Evolutionary conservation across 306 rosid species (phyloP).

Genomic region (Canavalia ensiformis): DNA sequence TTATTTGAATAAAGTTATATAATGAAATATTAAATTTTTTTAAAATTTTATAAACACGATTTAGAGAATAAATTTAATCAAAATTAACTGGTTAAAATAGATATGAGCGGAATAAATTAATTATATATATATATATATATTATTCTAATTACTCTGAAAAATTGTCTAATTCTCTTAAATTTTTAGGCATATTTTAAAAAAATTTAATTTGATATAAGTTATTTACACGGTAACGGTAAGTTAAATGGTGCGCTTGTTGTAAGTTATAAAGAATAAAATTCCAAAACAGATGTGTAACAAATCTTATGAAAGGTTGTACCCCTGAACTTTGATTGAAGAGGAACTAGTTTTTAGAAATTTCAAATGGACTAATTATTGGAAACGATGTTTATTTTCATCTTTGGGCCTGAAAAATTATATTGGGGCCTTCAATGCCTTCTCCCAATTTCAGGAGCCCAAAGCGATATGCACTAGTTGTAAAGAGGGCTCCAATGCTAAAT

Average conservation of each 20-base stretch:
- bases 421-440: neutral
- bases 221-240: too few relatives aligned
- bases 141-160: neutral
- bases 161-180: neutral
- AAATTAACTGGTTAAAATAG: too few relatives aligned
- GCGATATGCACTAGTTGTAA: neutral
- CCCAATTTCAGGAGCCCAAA: neutral
- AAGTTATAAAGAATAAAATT: neutral
- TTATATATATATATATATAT: too few relatives aligned
- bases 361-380: neutral
- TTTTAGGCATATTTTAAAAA: neutral
- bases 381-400: neutral
- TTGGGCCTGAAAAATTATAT: neutral
- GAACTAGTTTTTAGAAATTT: neutral
- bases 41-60: too few relatives aligned
- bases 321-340: too few relatives aligned
- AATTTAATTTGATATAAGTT: too few relatives aligned
- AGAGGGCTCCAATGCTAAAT: too few relatives aligned
- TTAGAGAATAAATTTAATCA: too few relatives aligned
- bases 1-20: too few relatives aligned
- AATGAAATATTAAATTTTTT: too few relatives aligned
- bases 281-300: neutral
- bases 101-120: too few relatives aligned
- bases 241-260: too few relatives aligned
- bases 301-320: neutral